Conservation (phyloP, 805 yeast genomes). For the Monosporozyma servazzii region DNA sequence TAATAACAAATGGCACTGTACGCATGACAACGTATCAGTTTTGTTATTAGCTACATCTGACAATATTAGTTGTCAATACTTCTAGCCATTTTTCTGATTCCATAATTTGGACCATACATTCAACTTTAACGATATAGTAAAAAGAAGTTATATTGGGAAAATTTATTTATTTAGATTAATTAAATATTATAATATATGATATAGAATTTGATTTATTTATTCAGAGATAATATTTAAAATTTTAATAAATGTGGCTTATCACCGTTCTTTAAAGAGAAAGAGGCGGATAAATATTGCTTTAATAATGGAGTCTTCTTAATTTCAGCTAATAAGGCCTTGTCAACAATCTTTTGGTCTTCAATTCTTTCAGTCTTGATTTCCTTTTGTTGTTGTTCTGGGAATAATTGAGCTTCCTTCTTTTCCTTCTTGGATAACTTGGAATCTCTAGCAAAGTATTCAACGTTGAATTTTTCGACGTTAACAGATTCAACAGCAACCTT, state of each 20-base stretch:
- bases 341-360: slow-evolving; percentile 91
- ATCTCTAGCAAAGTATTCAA: slow-evolving; percentile 92
- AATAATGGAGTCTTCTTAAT: slow-evolving; percentile 94
- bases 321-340: slow-evolving; percentile 81
- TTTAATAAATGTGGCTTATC: slow-evolving; percentile 96
- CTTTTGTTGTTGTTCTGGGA: slow-evolving; percentile 69
- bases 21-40: no score
- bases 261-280: slow-evolving; percentile 94
- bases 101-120: no score
- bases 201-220: neutral
- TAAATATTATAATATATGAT: slow-evolving; percentile 1
- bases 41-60: no score
- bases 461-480: slow-evolving; percentile 82
- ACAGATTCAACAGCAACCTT: slow-evolving; percentile 66
- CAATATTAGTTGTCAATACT: no score
- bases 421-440: slow-evolving; percentile 59
- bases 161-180: neutral
- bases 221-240: slow-evolving; percentile 47
- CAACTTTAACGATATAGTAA: neutral
- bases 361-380: slow-evolving; percentile 86
- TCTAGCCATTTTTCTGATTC: no score
- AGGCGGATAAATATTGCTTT: slow-evolving; percentile 87
- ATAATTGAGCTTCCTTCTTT: slow-evolving; percentile 86
- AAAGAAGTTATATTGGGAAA: slow-evolving; percentile 1
- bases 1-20: no score